Conservation (phyloP, 2,329 filamentous ascomycete species). For the Zymoseptoria passerinii region DNA sequence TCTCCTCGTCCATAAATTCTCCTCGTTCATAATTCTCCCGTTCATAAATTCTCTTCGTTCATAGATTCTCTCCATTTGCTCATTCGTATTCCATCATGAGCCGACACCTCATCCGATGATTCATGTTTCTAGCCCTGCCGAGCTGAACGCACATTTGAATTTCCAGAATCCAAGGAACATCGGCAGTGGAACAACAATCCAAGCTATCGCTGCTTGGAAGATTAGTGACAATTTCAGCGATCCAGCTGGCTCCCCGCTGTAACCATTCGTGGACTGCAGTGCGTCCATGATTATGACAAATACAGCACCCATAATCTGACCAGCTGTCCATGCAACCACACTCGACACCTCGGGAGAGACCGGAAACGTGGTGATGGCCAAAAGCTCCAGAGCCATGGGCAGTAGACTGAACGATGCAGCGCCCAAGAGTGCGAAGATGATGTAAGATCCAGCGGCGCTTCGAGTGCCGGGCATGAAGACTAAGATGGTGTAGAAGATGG, state of each 20-base stretch:
- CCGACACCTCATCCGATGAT: not conserved
- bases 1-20: no score
- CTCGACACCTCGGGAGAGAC: constrained; percentile 77
- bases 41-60: not conserved
- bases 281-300: constrained; percentile 80
- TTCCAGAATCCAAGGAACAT: constrained; percentile 14
- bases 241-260: constrained; percentile 27
- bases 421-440: constrained; percentile 67
- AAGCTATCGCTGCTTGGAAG: constrained; percentile 66
- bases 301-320: constrained; percentile 74
- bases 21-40: no score
- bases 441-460: constrained; percentile 59
- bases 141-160: constrained; percentile 1
- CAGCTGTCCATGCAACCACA: constrained; percentile 75
- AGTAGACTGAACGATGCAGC: constrained; percentile 72
- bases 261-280: constrained; percentile 44
- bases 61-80: not conserved
- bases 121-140: not conserved
- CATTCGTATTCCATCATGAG: not conserved
- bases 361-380: constrained; percentile 81
- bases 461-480: constrained; percentile 68
- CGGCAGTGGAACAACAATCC: constrained; percentile 50
- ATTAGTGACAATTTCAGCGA: constrained; percentile 71
- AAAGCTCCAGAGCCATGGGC: constrained; percentile 75
- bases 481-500: constrained; percentile 59